Conservation (phyloP, 2,329 filamentous ascomycete species). For the Ophiostoma ips region DNA sequence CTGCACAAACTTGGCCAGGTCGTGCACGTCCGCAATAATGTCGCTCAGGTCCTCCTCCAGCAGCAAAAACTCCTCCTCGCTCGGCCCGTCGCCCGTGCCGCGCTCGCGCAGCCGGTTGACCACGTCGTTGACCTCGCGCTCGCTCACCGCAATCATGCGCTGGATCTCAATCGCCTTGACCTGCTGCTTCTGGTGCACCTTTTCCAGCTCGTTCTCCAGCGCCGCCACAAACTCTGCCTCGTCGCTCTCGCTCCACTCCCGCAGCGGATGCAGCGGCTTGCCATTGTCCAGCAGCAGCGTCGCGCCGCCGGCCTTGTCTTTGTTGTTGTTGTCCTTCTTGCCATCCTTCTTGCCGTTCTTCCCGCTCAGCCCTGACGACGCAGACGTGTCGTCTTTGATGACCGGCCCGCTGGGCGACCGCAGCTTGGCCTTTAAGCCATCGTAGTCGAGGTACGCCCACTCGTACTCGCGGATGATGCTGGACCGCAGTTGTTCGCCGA, state of each 20-base stretch:
- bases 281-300: too few species aligned
- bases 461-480: constrained; percentile 95
- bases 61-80: constrained; percentile 85
- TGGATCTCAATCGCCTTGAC: constrained; percentile 95
- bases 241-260: constrained; percentile 79
- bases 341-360: constrained; percentile 19
- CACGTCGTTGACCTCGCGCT: constrained; percentile 81
- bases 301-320: not conserved
- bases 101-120: constrained; percentile 58
- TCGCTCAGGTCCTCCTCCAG: constrained; percentile 92
- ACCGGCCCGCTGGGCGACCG: constrained; percentile 51
- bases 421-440: constrained; percentile 76
- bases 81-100: constrained; percentile 44
- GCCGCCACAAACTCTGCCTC: constrained; percentile 76
- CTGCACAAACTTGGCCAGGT: constrained; percentile 95
- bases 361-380: constrained; percentile 12
- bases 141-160: constrained; percentile 71
- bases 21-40: constrained; percentile 96
- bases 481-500: constrained; percentile 91
- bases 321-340: too few species aligned
- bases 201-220: constrained; percentile 86
- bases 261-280: constrained; percentile 21
- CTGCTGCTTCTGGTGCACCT: constrained; percentile 95
- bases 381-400: constrained; percentile 12
- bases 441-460: constrained; percentile 98